phyloP scores from a whole-genome alignment of 345 rosid species.

The Dimocarpus longan region DNA sequence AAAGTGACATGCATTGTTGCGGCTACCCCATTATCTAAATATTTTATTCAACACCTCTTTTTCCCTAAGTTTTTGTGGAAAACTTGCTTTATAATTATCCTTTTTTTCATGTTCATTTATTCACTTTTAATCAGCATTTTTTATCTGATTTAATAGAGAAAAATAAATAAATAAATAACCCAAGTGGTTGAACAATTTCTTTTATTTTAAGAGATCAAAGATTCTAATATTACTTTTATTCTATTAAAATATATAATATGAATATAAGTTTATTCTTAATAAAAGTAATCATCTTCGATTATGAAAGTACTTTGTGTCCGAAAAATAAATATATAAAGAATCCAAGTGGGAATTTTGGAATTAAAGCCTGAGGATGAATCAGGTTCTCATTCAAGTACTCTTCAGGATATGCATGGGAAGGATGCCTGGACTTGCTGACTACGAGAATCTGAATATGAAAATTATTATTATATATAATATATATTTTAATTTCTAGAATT shows the following conservation, averaged over 20 bases:
- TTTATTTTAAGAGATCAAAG: no score
- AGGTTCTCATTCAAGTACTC: conserved; percentile 12
- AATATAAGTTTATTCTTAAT: no score
- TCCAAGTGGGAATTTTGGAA: conserved; percentile 2
- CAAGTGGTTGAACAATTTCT: no score
- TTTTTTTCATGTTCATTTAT: background rate
- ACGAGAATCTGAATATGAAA: background rate
- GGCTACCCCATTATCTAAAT: background rate
- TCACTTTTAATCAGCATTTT: background rate
- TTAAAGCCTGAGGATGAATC: conserved; percentile 10
- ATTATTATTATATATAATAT: no score
- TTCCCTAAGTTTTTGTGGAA: conserved; percentile 10
- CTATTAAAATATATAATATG: no score
- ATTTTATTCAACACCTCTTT: background rate
- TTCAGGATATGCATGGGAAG: background rate
- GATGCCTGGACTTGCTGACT: background rate
- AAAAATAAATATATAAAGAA: background rate
- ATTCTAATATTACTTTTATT: no score
- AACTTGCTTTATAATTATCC: conserved; percentile 11
- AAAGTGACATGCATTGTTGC: background rate
- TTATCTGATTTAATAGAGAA: background rate
- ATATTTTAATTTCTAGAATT: background rate
- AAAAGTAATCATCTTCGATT: no score
- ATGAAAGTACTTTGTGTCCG: no score
- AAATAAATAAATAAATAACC: no score